Evolutionary conservation across 352 stramenopile genomes (phyloP).

Genomic region (Elongisporangium undulatum): DNA sequence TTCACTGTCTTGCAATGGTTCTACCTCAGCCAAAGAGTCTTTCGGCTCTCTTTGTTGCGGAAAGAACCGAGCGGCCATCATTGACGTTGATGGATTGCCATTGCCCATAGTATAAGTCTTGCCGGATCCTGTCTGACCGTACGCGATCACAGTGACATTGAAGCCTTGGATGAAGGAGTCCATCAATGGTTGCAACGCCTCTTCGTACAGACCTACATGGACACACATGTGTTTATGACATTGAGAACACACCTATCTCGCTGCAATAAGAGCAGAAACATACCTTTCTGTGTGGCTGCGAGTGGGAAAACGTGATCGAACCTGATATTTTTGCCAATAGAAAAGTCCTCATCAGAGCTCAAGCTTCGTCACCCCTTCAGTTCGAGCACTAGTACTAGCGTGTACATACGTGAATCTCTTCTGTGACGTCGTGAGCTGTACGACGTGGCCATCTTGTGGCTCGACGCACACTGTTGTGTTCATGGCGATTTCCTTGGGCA

Average conservation of each 20-base stretch:
- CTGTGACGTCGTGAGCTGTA: slow-evolving; percentile 31
- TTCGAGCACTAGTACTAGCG: background rate
- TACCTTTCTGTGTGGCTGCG: slow-evolving; percentile 44
- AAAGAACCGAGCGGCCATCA: slow-evolving; percentile 35
- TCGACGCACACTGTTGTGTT: slow-evolving; percentile 45
- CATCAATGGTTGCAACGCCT: slow-evolving; percentile 74
- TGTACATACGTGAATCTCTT: slow-evolving; percentile 63
- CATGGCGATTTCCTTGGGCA: slow-evolving; percentile 68
- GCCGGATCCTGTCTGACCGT: slow-evolving; percentile 81
- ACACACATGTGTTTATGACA: background rate
- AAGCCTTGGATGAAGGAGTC: slow-evolving; percentile 85
- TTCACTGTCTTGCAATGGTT: slow-evolving; percentile 44
- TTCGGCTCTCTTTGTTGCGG: slow-evolving; percentile 1
- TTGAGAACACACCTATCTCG: background rate
- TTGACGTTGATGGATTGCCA: slow-evolving; percentile 33
- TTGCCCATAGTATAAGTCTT: slow-evolving; percentile 88
- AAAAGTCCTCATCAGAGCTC: background rate
- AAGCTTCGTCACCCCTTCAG: background rate
- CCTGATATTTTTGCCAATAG: slow-evolving; percentile 17
- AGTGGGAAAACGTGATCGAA: slow-evolving; percentile 83
- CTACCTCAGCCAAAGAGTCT: slow-evolving; percentile 3
- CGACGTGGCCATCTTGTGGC: slow-evolving; percentile 23
- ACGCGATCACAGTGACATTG: slow-evolving; percentile 86
- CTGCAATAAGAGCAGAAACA: background rate
- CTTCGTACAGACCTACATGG: slow-evolving; percentile 52